phyloP scores from a whole-genome alignment of 139 green algal species.

The Chlamydomonas sp. region DNA sequence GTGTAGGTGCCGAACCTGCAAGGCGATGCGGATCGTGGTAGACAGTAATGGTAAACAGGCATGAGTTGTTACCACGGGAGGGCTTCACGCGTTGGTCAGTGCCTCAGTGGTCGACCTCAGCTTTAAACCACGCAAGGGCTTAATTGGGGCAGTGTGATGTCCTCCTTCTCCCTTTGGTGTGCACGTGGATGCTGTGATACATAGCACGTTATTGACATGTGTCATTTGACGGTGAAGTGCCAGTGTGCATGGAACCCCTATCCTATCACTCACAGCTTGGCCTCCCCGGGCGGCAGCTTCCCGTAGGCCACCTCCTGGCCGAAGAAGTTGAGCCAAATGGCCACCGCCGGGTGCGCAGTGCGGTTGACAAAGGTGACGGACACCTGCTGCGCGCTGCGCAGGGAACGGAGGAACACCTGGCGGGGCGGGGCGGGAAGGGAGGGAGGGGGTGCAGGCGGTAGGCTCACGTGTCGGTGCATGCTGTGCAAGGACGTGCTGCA shows the following conservation, averaged over 20 bases:
- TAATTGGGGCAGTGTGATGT: too few relatives aligned
- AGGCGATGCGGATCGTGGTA: background rate
- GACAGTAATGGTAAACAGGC: background rate
- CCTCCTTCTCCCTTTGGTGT: too few relatives aligned
- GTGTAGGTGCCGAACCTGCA: conserved; percentile 49
- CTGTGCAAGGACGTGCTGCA: background rate
- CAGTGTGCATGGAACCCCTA: conserved; percentile 35
- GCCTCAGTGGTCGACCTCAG: too few relatives aligned
- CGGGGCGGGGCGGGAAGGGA: background rate
- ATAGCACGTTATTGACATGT: background rate
- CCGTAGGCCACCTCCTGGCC: conserved; percentile 9
- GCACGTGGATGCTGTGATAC: background rate
- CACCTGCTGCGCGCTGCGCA: conserved; percentile 9
- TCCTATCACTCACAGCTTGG: conserved; percentile 21
- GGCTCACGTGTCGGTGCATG: background rate
- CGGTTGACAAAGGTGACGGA: conserved; percentile 55
- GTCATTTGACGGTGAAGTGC: conserved; percentile 2
- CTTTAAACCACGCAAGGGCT: too few relatives aligned
- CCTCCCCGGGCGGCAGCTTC: background rate
- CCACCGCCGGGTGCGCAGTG: conserved; percentile 4
- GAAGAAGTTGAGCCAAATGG: conserved; percentile 60
- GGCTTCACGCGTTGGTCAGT: background rate
- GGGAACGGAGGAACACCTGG: conserved; percentile 30
- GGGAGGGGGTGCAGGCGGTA: background rate
- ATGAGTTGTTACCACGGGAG: background rate